Conservation (phyloP, 495 filamentous ascomycete species). For the Lepidopterella palustris region DNA sequence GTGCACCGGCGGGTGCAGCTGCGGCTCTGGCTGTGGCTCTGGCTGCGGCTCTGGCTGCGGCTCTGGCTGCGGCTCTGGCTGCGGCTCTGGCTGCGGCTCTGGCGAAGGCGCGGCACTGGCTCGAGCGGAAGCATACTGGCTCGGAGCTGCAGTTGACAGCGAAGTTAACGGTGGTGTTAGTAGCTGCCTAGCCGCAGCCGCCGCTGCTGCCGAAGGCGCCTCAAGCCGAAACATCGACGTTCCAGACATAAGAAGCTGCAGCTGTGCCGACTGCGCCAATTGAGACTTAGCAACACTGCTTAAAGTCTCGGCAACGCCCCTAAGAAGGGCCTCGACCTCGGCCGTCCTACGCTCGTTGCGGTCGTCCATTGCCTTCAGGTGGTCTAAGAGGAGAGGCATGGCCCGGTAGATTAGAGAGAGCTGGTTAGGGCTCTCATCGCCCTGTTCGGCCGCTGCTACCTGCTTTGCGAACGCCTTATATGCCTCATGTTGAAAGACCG, state of each 20-base stretch:
- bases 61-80: neutral
- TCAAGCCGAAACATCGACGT: neutral
- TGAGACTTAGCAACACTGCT: neutral
- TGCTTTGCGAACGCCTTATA: constrained; percentile 5
- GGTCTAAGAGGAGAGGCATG: constrained; percentile 5
- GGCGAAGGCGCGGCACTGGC: neutral
- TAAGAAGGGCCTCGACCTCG: constrained; percentile 2
- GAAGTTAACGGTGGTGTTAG: neutral
- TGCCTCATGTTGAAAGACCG: constrained; percentile 11
- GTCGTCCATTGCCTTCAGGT: constrained; percentile 1
- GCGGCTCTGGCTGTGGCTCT: neutral
- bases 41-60: neutral
- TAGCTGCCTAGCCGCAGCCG: too few species aligned
- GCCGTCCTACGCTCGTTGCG: constrained; percentile 4
- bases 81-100: neutral
- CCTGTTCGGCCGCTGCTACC: neutral
- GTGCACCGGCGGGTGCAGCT: neutral
- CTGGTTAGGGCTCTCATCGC: too few species aligned
- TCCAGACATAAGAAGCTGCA: constrained; percentile 6
- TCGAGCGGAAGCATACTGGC: constrained; percentile 3
- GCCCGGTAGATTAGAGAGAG: constrained; percentile 9
- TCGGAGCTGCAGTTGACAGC: neutral
- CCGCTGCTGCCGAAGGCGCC: neutral
- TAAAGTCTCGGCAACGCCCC: too few species aligned
- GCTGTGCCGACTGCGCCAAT: constrained; percentile 4